phyloP scores from a whole-genome alignment of 2,329 filamentous ascomycete species.

The Polychaeton citri region DNA sequence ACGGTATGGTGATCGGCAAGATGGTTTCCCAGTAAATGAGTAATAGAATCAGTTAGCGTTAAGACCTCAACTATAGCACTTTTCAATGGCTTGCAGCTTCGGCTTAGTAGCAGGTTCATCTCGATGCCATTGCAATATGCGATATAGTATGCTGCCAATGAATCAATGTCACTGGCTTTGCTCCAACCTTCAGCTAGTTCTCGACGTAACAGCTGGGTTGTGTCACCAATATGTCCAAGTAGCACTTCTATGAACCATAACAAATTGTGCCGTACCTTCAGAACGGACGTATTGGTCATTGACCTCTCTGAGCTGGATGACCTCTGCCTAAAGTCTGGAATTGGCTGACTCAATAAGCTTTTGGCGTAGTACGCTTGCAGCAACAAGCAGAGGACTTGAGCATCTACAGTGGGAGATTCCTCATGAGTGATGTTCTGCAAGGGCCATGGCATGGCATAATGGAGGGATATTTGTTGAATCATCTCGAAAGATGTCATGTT shows the following conservation, averaged over 20 bases:
- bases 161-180: slow-evolving; percentile 59
- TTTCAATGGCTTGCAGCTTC: slow-evolving; percentile 55
- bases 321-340: slow-evolving; percentile 21
- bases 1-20: slow-evolving; percentile 37
- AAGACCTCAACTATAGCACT: slow-evolving; percentile 62
- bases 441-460: slow-evolving; percentile 38
- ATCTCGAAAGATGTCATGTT: too few species aligned
- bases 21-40: too few species aligned
- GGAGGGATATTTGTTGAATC: slow-evolving; percentile 9
- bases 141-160: slow-evolving; percentile 61
- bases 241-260: slow-evolving; percentile 67
- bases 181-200: slow-evolving; percentile 46
- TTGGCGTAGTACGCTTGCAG: slow-evolving; percentile 64
- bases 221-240: slow-evolving; percentile 61
- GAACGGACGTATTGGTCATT: slow-evolving; percentile 17
- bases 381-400: slow-evolving; percentile 59
- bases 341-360: slow-evolving; percentile 46
- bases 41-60: slow-evolving; percentile 62
- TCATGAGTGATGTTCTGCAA: slow-evolving; percentile 60
- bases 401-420: slow-evolving; percentile 52
- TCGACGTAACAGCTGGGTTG: slow-evolving; percentile 48
- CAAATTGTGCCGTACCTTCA: slow-evolving; percentile 37
- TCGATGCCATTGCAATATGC: slow-evolving; percentile 49
- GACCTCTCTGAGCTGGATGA: slow-evolving; percentile 22
- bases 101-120: slow-evolving; percentile 56